Conservation (phyloP, 2,329 filamentous ascomycete genomes). For the Periconia digitata region DNA sequence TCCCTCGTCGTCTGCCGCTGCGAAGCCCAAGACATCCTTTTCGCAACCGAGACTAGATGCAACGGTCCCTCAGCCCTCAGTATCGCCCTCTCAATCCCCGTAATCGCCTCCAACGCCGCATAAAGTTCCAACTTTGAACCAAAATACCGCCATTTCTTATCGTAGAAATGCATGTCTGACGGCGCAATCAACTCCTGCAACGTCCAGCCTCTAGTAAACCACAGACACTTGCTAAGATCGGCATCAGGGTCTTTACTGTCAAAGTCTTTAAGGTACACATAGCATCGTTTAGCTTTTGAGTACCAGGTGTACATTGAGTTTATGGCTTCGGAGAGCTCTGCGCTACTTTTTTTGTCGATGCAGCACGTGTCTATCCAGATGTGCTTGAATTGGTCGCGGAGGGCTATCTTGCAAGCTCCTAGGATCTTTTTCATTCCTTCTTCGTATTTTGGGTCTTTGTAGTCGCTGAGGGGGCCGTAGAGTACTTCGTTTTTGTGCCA, state of each 20-base stretch:
- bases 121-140: not conserved
- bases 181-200: constrained; percentile 20
- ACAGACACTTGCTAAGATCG: not conserved
- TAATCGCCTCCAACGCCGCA: not conserved
- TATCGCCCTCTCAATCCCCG: not conserved
- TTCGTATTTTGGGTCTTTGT: not conserved
- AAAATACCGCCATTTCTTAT: not conserved
- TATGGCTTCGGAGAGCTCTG: constrained; percentile 11
- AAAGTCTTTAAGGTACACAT: constrained; percentile 10
- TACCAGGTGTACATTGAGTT: constrained; percentile 19
- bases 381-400: constrained; percentile 4
- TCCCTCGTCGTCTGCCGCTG: constrained; percentile 15
- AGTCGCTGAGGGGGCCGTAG: not conserved
- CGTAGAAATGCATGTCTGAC: constrained; percentile 5
- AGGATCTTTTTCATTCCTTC: not conserved
- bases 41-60: not conserved
- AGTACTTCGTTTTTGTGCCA: not conserved
- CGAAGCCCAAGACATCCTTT: constrained; percentile 23
- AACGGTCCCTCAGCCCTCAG: not conserved
- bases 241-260: not conserved
- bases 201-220: constrained; percentile 18
- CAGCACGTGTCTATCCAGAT: constrained; percentile 17
- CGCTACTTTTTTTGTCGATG: constrained; percentile 13
- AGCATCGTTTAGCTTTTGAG: constrained; percentile 10
- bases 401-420: constrained; percentile 5